A percentile compares a stretch with the other conserved stretches of the same genome.
phyloP scores from a whole-genome alignment of 495 filamentous ascomycete genomes.

The Lepraria neglecta region DNA sequence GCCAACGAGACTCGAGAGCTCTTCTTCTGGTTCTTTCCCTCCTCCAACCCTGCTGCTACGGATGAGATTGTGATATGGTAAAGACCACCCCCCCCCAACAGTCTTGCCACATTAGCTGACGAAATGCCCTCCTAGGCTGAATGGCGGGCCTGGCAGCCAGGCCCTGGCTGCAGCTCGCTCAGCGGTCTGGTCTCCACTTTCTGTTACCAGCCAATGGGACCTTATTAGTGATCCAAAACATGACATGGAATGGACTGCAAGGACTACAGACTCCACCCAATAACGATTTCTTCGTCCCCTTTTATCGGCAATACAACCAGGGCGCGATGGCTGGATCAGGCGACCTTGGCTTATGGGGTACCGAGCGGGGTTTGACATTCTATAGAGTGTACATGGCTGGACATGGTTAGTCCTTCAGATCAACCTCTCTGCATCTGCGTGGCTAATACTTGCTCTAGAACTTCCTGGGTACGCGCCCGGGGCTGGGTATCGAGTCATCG shows the following conservation, averaged over 20 bases:
- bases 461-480: slow-evolving; percentile 47
- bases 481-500: slow-evolving; percentile 50
- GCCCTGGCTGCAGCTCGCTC: slow-evolving; percentile 63
- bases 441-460: slow-evolving; percentile 10
- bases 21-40: slow-evolving; percentile 41
- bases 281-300: slow-evolving; percentile 44
- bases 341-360: slow-evolving; percentile 42
- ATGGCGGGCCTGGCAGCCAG: slow-evolving; percentile 63
- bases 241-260: slow-evolving; percentile 61
- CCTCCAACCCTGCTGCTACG: slow-evolving; percentile 28
- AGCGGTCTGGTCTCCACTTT: slow-evolving; percentile 51
- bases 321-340: slow-evolving; percentile 37
- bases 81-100: neutral
- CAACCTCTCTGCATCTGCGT: neutral
- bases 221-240: slow-evolving; percentile 57
- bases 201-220: slow-evolving; percentile 57
- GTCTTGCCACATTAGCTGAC: neutral
- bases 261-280: slow-evolving; percentile 47
- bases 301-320: slow-evolving; percentile 35
- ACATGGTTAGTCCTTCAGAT: slow-evolving; percentile 12
- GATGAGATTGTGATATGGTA: slow-evolving; percentile 66
- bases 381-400: slow-evolving; percentile 20
- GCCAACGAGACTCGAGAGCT: slow-evolving; percentile 42
- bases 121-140: slow-evolving; percentile 37
- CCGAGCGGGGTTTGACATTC: slow-evolving; percentile 55